Evolutionary conservation across 352 stramenopile genomes (phyloP).

Genomic region (Phytophthora podocarpi): DNA sequence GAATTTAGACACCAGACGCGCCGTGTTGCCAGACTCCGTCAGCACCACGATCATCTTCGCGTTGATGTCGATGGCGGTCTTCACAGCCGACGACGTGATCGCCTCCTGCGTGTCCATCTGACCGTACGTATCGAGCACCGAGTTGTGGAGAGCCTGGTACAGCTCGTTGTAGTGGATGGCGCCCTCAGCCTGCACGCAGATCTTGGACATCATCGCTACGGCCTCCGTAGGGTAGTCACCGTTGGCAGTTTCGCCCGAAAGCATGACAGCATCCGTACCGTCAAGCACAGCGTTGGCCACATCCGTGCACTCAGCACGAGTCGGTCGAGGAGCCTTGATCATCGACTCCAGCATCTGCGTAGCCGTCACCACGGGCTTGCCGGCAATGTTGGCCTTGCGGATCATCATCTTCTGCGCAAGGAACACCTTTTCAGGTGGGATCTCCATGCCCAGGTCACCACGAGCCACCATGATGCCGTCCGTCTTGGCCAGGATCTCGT

Average conservation of each 20-base stretch:
- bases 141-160: slow-evolving; percentile 82
- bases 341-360: slow-evolving; percentile 99
- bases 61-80: no score
- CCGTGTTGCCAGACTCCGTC: slow-evolving; percentile 94
- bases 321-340: slow-evolving; percentile 97
- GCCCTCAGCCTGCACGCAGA: slow-evolving; percentile 90
- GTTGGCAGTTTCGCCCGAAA: slow-evolving; percentile 98
- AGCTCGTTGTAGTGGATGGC: slow-evolving; percentile 91
- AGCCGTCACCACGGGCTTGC: slow-evolving; percentile 97
- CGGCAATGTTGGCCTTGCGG: slow-evolving; percentile 93
- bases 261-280: slow-evolving; percentile 98
- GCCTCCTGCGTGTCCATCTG: slow-evolving; percentile 91
- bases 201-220: slow-evolving; percentile 95
- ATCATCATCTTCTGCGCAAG: slow-evolving; percentile 99
- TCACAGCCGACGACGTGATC: slow-evolving; percentile 97
- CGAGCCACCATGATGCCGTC: slow-evolving; percentile 99
- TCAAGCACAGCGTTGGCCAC: slow-evolving; percentile 99
- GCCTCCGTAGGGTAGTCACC: slow-evolving; percentile 95
- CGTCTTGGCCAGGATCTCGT: slow-evolving; percentile 96
- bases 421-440: slow-evolving; percentile 98
- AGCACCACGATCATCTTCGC: no score
- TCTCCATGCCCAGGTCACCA: slow-evolving; percentile 99
- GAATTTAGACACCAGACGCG: slow-evolving; percentile 96
- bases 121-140: slow-evolving; percentile 61
- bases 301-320: slow-evolving; percentile 98